phyloP scores from a whole-genome alignment of 169 alveolate species.

The Eimeria praecox region DNA sequence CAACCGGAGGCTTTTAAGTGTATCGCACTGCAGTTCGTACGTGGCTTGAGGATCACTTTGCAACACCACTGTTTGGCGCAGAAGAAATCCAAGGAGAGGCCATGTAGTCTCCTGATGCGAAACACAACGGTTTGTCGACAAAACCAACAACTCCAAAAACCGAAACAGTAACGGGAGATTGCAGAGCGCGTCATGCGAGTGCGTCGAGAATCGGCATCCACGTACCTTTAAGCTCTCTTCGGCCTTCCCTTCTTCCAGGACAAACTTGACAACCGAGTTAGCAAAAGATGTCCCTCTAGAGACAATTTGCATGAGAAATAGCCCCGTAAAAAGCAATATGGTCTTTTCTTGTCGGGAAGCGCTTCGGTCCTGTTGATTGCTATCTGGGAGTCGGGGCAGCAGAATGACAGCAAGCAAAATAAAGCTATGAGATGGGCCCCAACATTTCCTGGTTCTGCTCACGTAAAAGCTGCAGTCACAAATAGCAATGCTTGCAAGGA shows the following conservation, averaged over 20 bases:
- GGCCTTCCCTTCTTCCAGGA: slow-evolving; percentile 21
- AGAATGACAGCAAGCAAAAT: background rate
- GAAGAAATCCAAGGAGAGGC: slow-evolving; percentile 51
- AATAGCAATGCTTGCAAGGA: background rate
- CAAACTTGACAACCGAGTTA: slow-evolving; percentile 10
- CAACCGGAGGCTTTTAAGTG: slow-evolving; percentile 34
- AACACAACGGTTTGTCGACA: background rate
- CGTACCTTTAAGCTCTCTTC: slow-evolving; percentile 28
- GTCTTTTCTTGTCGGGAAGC: slow-evolving; percentile 15
- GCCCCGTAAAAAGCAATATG: slow-evolving; percentile 43
- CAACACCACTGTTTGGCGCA: slow-evolving; percentile 21
- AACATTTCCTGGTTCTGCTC: background rate
- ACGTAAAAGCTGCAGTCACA: background rate
- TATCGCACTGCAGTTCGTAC: slow-evolving; percentile 37
- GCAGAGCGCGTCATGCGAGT: background rate
- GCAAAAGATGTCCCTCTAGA: slow-evolving; percentile 33
- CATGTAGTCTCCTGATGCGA: slow-evolving; percentile 45
- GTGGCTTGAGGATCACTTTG: slow-evolving; percentile 24
- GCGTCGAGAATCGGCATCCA: background rate
- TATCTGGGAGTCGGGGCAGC: background rate
- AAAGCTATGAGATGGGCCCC: background rate
- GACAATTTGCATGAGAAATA: slow-evolving; percentile 11
- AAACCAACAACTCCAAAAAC: background rate
- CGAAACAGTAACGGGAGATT: background rate
- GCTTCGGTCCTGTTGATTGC: background rate